phyloP scores from a whole-genome alignment of 2,329 filamentous ascomycete species.

The Cercospora berteroae region DNA sequence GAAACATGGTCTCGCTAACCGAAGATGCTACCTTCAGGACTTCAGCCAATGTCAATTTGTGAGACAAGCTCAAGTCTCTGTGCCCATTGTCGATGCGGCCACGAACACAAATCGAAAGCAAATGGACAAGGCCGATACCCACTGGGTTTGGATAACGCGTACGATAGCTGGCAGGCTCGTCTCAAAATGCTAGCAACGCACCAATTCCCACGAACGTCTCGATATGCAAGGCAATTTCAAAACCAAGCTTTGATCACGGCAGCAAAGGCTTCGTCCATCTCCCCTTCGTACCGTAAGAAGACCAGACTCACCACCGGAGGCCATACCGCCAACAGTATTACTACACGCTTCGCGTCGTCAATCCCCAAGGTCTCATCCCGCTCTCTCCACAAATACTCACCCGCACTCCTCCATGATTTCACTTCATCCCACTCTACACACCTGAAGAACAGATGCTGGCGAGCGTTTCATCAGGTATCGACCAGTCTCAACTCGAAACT shows the following conservation, averaged over 20 bases:
- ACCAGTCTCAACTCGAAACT: not conserved
- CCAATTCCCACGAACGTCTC: not conserved
- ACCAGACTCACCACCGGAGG: not conserved
- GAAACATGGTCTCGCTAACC: not conserved
- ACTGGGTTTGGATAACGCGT: not conserved
- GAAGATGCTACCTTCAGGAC: not conserved
- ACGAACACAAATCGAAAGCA: not conserved
- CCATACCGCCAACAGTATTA: not conserved
- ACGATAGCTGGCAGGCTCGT: not conserved
- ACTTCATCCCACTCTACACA: not conserved
- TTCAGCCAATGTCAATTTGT: not conserved
- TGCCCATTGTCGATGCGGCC: not conserved
- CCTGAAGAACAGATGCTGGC: not conserved
- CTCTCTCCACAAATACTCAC: not conserved
- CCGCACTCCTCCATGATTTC: not conserved
- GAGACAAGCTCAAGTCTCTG: not conserved
- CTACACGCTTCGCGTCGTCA: not conserved
- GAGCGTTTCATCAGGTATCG: not conserved
- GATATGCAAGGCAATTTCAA: not conserved
- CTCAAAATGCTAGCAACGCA: not conserved
- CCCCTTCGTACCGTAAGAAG: not conserved
- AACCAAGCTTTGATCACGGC: not conserved
- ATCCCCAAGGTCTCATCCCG: not conserved
- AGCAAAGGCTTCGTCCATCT: not conserved
- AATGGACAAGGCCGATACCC: not conserved